A percentile compares a stretch with the other conserved stretches of the same genome.
Conservation (phyloP, 2,329 filamentous ascomycete species). For the Aspergillus sp. region DNA sequence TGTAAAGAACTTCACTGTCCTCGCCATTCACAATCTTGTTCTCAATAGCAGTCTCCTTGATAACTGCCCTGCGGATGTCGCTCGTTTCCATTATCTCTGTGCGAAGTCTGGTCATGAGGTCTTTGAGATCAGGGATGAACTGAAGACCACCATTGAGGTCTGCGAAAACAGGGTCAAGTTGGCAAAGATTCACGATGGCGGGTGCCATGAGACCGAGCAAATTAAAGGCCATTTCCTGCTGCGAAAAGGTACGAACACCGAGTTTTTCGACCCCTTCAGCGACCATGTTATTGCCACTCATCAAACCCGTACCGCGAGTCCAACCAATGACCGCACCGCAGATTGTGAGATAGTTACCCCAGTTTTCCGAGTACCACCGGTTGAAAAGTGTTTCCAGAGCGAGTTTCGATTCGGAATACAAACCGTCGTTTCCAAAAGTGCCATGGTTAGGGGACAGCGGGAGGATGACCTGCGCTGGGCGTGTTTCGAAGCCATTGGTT, state of each 20-base stretch:
- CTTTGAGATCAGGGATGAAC: slow-evolving; percentile 94
- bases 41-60: slow-evolving; percentile 92
- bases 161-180: slow-evolving; percentile 91
- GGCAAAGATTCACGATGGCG: slow-evolving; percentile 90
- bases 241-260: slow-evolving; percentile 96
- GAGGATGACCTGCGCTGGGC: slow-evolving; percentile 92
- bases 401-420: slow-evolving; percentile 98
- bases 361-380: slow-evolving; percentile 96
- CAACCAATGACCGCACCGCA: slow-evolving; percentile 98
- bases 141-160: slow-evolving; percentile 97
- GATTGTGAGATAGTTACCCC: slow-evolving; percentile 96
- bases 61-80: slow-evolving; percentile 88
- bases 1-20: slow-evolving; percentile 86
- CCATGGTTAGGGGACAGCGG: slow-evolving; percentile 97
- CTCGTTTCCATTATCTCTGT: slow-evolving; percentile 95
- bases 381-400: slow-evolving; percentile 97
- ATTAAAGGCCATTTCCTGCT: slow-evolving; percentile 99
- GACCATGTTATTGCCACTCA: slow-evolving; percentile 97
- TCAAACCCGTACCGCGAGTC: slow-evolving; percentile 97
- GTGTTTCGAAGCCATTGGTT: slow-evolving; percentile 84
- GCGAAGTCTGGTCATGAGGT: slow-evolving; percentile 87
- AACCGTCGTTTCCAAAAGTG: slow-evolving; percentile 94
- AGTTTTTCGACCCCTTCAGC: slow-evolving; percentile 96
- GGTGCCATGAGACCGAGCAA: slow-evolving; percentile 94
- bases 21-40: slow-evolving; percentile 97